Conservation (phyloP, 2,329 filamentous ascomycete species). For the Alternaria angustiovoidea region DNA sequence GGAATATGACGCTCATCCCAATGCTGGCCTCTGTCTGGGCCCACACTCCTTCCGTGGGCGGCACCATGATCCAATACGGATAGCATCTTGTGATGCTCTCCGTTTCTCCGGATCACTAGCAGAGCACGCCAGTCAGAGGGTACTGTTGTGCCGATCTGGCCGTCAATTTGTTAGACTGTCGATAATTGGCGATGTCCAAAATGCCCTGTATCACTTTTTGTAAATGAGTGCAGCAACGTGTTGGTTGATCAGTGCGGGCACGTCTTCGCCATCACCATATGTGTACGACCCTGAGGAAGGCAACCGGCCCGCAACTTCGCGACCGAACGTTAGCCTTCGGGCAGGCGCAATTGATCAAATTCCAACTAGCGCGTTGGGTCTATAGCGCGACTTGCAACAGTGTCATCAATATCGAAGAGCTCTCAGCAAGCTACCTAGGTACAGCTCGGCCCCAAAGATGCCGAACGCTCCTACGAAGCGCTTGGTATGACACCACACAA, state of each 20-base stretch:
- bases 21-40: constrained; percentile 40
- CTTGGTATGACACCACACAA: constrained; percentile 11
- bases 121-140: constrained; percentile 18
- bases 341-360: background rate
- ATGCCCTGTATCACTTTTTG: background rate
- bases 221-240: background rate
- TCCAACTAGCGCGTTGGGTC: background rate
- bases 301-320: constrained; percentile 3
- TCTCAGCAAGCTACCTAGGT: background rate
- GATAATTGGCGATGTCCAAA: background rate
- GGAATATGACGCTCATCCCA: constrained; percentile 42
- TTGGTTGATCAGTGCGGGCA: constrained; percentile 8
- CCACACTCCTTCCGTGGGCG: constrained; percentile 27
- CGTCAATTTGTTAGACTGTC: background rate
- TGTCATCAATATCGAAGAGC: background rate
- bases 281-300: background rate
- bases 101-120: constrained; percentile 38
- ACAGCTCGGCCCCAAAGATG: constrained; percentile 2
- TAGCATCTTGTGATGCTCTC: constrained; percentile 24
- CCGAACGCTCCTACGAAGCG: background rate
- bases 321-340: background rate
- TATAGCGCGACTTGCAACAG: background rate
- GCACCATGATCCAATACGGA: constrained; percentile 28
- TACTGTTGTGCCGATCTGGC: constrained; percentile 18
- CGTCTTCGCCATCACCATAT: constrained; percentile 1